Percentiles rank a stretch among this genome's conserved stretches.
Conservation (phyloP, 208 protist species). For the Leishmania tropica region DNA sequence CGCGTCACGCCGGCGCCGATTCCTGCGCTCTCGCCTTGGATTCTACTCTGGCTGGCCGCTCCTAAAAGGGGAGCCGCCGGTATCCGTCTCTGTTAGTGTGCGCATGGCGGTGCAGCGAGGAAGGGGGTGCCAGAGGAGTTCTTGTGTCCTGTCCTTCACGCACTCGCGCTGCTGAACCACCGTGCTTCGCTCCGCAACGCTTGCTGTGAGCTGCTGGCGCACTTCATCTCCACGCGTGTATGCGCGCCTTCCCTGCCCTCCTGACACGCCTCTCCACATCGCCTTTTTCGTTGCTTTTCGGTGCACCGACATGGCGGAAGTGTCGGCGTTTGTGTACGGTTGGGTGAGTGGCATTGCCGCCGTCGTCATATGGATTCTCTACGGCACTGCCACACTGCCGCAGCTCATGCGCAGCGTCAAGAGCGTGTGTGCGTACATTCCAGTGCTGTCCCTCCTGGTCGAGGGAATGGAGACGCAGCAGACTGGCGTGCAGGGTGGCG, state of each 20-base stretch:
- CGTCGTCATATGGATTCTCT: slow-evolving; percentile 52
- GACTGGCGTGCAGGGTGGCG: background rate
- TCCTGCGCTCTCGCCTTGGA: background rate
- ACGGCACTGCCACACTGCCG: slow-evolving; percentile 46
- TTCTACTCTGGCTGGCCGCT: background rate
- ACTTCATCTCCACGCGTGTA: background rate
- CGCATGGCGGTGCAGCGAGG: background rate
- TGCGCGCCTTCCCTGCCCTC: background rate
- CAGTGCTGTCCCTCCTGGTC: slow-evolving; percentile 3
- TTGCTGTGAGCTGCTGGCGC: background rate
- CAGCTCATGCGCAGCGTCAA: slow-evolving; percentile 29
- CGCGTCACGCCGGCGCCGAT: background rate
- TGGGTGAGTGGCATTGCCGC: slow-evolving; percentile 48
- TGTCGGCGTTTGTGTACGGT: slow-evolving; percentile 52
- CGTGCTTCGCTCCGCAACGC: background rate
- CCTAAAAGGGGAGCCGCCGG: background rate
- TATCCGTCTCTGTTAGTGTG: background rate
- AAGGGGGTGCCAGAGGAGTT: background rate
- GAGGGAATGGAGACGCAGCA: background rate
- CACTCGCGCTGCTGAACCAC: background rate
- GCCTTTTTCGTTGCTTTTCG: no score
- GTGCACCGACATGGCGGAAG: slow-evolving; percentile 16
- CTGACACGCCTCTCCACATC: background rate
- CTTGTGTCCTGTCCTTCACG: background rate
- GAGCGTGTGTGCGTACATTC: slow-evolving; percentile 17